Conservation (phyloP, 176 grass and related monocot species). For the Musa acuminata region DNA sequence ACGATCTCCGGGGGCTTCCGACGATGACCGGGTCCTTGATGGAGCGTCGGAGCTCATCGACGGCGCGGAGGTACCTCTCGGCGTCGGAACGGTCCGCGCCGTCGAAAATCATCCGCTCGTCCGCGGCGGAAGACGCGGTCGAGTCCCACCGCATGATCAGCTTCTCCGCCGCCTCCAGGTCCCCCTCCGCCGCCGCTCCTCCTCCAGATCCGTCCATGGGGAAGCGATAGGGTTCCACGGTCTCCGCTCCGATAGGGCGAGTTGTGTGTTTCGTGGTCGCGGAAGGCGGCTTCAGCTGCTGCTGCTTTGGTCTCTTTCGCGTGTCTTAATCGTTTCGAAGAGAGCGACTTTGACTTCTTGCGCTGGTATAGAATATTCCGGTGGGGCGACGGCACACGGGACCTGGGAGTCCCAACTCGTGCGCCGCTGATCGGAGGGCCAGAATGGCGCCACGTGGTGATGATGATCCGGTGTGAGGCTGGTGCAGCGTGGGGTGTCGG, state of each 20-base stretch:
- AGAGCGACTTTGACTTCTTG: background rate
- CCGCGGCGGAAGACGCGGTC: slow-evolving; percentile 8
- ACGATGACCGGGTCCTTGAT: slow-evolving; percentile 32
- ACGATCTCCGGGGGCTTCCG: slow-evolving; percentile 57
- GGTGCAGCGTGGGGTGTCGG: background rate
- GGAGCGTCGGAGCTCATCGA: slow-evolving; percentile 53
- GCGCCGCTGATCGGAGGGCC: background rate
- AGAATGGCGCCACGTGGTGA: background rate
- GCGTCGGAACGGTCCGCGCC: slow-evolving; percentile 33
- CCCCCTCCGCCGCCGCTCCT: background rate
- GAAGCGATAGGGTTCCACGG: background rate
- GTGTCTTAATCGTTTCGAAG: background rate
- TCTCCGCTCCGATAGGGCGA: background rate
- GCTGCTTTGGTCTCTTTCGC: background rate
- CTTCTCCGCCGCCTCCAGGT: slow-evolving; percentile 53
- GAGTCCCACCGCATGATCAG: slow-evolving; percentile 52
- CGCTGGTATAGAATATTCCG: background rate
- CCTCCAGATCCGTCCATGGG: slow-evolving; percentile 40
- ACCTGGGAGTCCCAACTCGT: background rate
- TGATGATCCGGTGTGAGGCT: background rate
- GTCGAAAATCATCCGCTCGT: slow-evolving; percentile 24
- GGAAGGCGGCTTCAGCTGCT: background rate
- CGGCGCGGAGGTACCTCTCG: slow-evolving; percentile 53
- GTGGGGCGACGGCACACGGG: background rate
- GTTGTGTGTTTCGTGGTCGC: background rate